Conservation (phyloP, 1,284 basidiomycete genomes). For the Gymnopus androsaceus region DNA sequence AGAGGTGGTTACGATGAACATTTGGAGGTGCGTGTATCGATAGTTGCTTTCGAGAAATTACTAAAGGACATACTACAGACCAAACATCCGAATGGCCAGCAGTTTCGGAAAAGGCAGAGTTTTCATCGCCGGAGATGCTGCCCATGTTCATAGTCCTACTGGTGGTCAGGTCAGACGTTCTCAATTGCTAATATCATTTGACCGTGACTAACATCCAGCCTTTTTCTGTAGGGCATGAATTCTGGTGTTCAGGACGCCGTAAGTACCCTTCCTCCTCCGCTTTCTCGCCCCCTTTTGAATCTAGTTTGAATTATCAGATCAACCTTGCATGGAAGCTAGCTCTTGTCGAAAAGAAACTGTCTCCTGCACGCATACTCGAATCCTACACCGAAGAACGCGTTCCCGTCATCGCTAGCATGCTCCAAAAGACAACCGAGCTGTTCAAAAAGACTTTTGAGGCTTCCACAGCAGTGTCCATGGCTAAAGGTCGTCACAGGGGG, state of each 20-base stretch:
- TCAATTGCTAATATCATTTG: not conserved
- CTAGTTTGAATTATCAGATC: conserved; percentile 27
- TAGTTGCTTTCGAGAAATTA: too few species aligned
- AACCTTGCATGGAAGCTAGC: conserved; percentile 47
- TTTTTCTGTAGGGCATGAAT: conserved; percentile 34
- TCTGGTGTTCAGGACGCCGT: conserved; percentile 43
- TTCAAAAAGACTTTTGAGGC: conserved; percentile 22
- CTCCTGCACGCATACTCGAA: conserved; percentile 34
- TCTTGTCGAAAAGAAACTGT: conserved; percentile 36
- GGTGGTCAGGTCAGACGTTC: conserved; percentile 30
- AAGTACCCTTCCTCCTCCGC: not conserved
- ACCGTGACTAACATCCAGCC: not conserved
- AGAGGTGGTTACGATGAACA: conserved; percentile 3
- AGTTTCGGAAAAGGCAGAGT: conserved; percentile 17
- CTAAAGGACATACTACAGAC: conserved; percentile 2
- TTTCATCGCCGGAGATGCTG: conserved; percentile 23
- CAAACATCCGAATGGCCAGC: conserved; percentile 15
- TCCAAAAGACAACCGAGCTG: conserved; percentile 24
- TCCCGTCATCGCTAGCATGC: conserved; percentile 41
- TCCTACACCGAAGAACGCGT: conserved; percentile 39
- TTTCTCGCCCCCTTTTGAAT: not conserved
- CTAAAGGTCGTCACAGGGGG: conserved; percentile 14
- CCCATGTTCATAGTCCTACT: conserved; percentile 34
- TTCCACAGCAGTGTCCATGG: not conserved
- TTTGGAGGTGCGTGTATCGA: too few species aligned